phyloP scores from a whole-genome alignment of 1,284 basidiomycete genomes.

The Takashimella koratensis region DNA sequence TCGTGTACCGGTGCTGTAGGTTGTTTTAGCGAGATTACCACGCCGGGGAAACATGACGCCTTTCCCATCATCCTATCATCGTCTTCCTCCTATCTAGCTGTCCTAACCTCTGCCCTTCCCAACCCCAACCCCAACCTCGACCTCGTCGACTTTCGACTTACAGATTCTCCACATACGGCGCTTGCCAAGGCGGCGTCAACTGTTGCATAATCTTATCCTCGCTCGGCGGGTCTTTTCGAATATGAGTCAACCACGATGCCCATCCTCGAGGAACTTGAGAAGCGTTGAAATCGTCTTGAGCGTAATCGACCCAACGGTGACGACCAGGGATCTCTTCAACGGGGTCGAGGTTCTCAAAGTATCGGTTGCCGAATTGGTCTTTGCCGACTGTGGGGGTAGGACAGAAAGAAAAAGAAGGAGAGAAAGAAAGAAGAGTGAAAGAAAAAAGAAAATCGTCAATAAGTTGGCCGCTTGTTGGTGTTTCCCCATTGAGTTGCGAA shows the following conservation, averaged over 20 bases:
- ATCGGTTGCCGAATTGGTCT: slow-evolving; percentile 89
- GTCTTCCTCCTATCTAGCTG: background rate
- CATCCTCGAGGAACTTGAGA: slow-evolving; percentile 89
- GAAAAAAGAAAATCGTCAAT: background rate
- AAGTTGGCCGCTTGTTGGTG: too few species aligned
- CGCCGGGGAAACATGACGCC: too few species aligned
- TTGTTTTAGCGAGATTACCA: too few species aligned
- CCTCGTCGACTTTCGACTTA: slow-evolving; percentile 51
- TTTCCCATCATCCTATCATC: too few species aligned
- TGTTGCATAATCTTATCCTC: slow-evolving; percentile 69
- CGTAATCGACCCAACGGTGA: slow-evolving; percentile 89
- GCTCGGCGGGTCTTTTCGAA: slow-evolving; percentile 72
- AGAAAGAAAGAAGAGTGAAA: background rate
- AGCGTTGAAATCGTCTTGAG: slow-evolving; percentile 82
- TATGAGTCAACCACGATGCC: slow-evolving; percentile 92
- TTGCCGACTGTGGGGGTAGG: slow-evolving; percentile 57
- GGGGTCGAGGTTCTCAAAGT: slow-evolving; percentile 82
- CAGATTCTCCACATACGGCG: slow-evolving; percentile 46
- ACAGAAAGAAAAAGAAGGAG: background rate
- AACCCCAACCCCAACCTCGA: background rate
- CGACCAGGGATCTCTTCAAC: slow-evolving; percentile 84
- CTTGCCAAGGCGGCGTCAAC: slow-evolving; percentile 71
- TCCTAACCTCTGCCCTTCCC: background rate
- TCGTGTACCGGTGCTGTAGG: slow-evolving; percentile 72
- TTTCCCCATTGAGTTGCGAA: background rate